Evolutionary conservation across 2,329 filamentous ascomycete species (phyloP), one percentile per base, ranked within the genome.

Genomic region (Aureobasidium sp.): DNA sequence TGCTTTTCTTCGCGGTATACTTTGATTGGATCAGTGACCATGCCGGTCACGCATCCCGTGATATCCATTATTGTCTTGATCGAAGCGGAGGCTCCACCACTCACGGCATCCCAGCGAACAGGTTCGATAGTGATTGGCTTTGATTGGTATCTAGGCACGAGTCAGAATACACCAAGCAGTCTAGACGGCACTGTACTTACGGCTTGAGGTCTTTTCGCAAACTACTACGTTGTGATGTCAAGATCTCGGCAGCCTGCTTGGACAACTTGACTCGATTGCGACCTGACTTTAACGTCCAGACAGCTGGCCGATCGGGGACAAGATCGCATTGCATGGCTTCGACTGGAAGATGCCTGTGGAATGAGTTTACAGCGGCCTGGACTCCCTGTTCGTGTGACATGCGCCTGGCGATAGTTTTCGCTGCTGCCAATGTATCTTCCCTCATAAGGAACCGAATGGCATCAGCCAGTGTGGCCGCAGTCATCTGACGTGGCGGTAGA

Each of bases 201-300:
- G 12, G 6, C 69, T 91, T 90, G 22, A 94, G 73, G 67, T 92
- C 85, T 0, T 84, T 81, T 67, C 86, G 2, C 88, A 89, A 14
- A 89, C 90, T 63, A 95, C 79, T 0, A 88, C 81, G 69, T 88
- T 92, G 12, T 95, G 76, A 2, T 80, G 80, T 34, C 5, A 44
- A 11, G 3, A 56, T 17, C 27, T 56, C 52, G 3, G 39, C 37
- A 1, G 52, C 52, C 7, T 44, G 8, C n/a, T 56, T 56, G 12
- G 52, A 56, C 2, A 56, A 8, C 27, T 44, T 56, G 11, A 56
- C 17, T 34, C 15, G 17, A 80, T 63, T 87, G 78, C 0, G 86
- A 89, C 44, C 85, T 34, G 39, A 81, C 67, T 84, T 85, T 7
- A 94, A 78, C 29, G 86, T 82, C 90, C 91, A 96, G 0, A 87